Evolutionary conservation across 73 alveolate species (phyloP), one percentile per base, ranked within the genome.

Genomic region (Paramecium pentaurelia): DNA sequence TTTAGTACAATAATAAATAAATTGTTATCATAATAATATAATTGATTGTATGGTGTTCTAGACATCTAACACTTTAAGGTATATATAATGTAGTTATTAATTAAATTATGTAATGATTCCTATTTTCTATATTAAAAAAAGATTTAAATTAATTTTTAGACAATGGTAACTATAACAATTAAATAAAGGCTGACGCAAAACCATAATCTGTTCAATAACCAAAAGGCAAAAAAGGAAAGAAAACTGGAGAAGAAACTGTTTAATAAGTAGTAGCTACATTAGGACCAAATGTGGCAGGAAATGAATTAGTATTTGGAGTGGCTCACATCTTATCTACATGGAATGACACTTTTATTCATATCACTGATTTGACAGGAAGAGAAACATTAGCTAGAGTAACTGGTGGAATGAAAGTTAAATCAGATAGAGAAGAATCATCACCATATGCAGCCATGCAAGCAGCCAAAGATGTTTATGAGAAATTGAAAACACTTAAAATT

Each of bases 371-470:
- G 88, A 96, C 99, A 34, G 99, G 99, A 4, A 93, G 99, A 93
- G 99, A 98, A 95, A 98, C 99, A 88, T 95, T 98, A 95, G 97
- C 97, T 88, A 97, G 99, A 87, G 97, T 98, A 93, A 98, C 99
- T 27, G 99, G 99, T 30, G 99, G 99, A 86, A 98, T 98, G 99
- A 98, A 98, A 97, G 99, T 97, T 71, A 97, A 97, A 95, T 99
- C 99, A 59, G 99, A 98, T 93, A 98, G 99, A 95, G 99, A 98
- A 89, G 99, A 98, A 95, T 96, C 99, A 37, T 98, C 99, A 51
- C 99, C 99, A 37, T 98, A 98, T 91, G 99, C 99, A 47, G 98
- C 99, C 60, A 98, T 98, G 99, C 94, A 97, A 94, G 99, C 99
- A 18, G 99, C 99, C 44, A 98, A 95, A 95, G 99, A 98, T 85